These are phyloP conservation scores for Hypoxylon sp. DNA, from an alignment of 2,329 filamentous ascomycete genomes.

Conservation along the genomic window DNA sequence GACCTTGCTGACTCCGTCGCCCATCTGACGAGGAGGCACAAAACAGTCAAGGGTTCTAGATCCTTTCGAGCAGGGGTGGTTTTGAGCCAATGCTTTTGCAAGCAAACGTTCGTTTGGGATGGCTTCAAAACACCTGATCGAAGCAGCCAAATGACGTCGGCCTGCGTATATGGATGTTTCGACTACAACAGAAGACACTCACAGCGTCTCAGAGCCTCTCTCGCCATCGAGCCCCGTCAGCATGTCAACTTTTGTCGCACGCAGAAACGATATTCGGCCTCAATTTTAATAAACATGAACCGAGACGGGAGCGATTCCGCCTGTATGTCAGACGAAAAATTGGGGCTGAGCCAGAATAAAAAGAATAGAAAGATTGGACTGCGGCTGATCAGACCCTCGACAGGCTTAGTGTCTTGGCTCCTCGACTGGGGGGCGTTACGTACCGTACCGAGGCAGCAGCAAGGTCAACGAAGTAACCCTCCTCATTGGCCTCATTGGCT, in stretches of 20 bases:
- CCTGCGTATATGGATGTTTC: slow-evolving; percentile 16
- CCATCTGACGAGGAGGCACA: slow-evolving; percentile 31
- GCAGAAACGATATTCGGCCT: slow-evolving; percentile 25
- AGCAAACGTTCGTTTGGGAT: slow-evolving; percentile 19
- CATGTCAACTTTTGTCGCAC: not conserved
- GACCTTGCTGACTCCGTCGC: slow-evolving; percentile 33
- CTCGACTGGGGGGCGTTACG: not conserved
- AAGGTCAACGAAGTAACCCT: slow-evolving; percentile 3
- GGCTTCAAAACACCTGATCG: slow-evolving; percentile 9
- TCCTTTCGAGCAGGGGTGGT: slow-evolving; percentile 37
- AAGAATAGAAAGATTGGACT: slow-evolving; percentile 22
- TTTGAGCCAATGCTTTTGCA: slow-evolving; percentile 5
- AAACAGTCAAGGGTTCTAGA: slow-evolving; percentile 41
- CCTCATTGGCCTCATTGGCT: not conserved
- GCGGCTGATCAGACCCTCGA: slow-evolving; percentile 37
- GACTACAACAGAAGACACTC: slow-evolving; percentile 8
- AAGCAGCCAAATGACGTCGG: slow-evolving; percentile 25
- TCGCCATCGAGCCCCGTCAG: not conserved
- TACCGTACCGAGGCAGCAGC: slow-evolving; percentile 12
- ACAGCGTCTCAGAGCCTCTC: slow-evolving; percentile 12
- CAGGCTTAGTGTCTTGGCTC: slow-evolving; percentile 16
- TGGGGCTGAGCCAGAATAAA: slow-evolving; percentile 39
- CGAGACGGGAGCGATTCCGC: slow-evolving; percentile 10
- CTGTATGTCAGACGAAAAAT: slow-evolving; percentile 39
- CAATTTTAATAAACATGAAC: slow-evolving; percentile 25